Percentiles rank a stretch among this genome's conserved stretches.
Conservation (phyloP, 2,329 filamentous ascomycete species). For the Alternaria burnsii region DNA sequence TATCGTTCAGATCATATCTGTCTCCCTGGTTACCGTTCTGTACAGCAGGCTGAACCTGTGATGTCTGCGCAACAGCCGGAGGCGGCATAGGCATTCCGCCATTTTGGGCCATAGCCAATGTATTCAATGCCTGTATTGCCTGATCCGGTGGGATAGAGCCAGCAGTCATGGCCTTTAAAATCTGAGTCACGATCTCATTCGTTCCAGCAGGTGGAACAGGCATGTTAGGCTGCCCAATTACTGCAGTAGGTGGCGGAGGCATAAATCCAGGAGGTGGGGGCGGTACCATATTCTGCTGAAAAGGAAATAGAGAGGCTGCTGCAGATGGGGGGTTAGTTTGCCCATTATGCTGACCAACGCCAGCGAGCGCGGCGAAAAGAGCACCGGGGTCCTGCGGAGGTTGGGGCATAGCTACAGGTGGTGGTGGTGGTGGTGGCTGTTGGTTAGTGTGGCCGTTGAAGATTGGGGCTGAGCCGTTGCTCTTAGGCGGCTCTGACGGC, state of each 20-base stretch:
- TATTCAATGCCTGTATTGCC: conserved; percentile 45
- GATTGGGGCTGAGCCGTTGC: conserved; percentile 30
- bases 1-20: conserved; percentile 43
- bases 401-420: conserved; percentile 26
- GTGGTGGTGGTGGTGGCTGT: conserved; percentile 34
- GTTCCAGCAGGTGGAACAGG: conserved; percentile 35
- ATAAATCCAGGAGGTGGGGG: conserved; percentile 46
- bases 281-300: conserved; percentile 40
- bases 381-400: conserved; percentile 40
- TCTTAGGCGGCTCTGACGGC: conserved; percentile 41
- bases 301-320: conserved; percentile 38
- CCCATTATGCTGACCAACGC: conserved; percentile 39
- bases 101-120: conserved; percentile 37
- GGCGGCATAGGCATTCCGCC: conserved; percentile 38
- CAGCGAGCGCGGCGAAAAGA: conserved; percentile 46
- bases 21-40: conserved; percentile 35
- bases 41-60: conserved; percentile 25
- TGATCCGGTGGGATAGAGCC: conserved; percentile 48
- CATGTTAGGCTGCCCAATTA: conserved; percentile 33
- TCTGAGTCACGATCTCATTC: conserved; percentile 42
- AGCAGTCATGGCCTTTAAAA: conserved; percentile 45
- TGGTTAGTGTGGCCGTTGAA: conserved; percentile 38
- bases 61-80: conserved; percentile 22
- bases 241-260: conserved; percentile 37
- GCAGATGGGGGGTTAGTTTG: conserved; percentile 40